A percentile compares a stretch with the other conserved stretches of the same genome.
phyloP scores from a whole-genome alignment of 1,284 basidiomycete genomes.

The Stygiomarasmius scandens region DNA sequence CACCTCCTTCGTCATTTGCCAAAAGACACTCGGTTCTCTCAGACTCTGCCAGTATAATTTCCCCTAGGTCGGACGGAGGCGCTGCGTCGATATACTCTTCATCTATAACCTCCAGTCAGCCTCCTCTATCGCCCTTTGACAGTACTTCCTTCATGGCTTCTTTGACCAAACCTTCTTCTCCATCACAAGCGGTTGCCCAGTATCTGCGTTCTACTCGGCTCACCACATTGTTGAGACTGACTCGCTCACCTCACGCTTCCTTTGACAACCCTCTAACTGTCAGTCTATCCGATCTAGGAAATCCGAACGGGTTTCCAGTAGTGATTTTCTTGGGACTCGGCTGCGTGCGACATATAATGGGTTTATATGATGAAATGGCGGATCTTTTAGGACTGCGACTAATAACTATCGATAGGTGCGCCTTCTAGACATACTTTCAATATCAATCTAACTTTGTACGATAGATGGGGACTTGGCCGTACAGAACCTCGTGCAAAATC shows the following conservation, averaged over 20 bases:
- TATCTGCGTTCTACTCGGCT: constrained; percentile 85
- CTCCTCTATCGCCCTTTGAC: constrained; percentile 50
- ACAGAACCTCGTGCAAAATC: constrained; percentile 75
- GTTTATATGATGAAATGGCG: constrained; percentile 95
- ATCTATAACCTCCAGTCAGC: constrained; percentile 44
- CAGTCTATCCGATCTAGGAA: constrained; percentile 91
- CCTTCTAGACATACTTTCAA: constrained; percentile 2
- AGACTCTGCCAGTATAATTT: constrained; percentile 50
- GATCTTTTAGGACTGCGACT: constrained; percentile 83
- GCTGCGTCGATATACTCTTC: constrained; percentile 50
- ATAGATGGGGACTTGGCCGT: constrained; percentile 90
- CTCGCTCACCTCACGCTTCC: constrained; percentile 77
- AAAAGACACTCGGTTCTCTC: constrained; percentile 50
- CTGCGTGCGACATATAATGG: constrained; percentile 92
- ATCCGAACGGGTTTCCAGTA: constrained; percentile 80
- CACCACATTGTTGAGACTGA: constrained; percentile 81
- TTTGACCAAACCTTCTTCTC: constrained; percentile 44
- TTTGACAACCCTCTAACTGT: constrained; percentile 76
- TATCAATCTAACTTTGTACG: constrained; percentile 7
- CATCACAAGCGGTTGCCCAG: constrained; percentile 74
- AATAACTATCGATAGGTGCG: constrained; percentile 91
- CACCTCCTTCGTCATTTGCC: constrained; percentile 50
- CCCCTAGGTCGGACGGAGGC: constrained; percentile 56
- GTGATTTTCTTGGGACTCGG: constrained; percentile 93
- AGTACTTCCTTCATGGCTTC: constrained; percentile 39